These are phyloP conservation scores for Phoenix roebelenii DNA, from an alignment of 176 grass and related monocot genomes.

Conservation along the genomic window DNA sequence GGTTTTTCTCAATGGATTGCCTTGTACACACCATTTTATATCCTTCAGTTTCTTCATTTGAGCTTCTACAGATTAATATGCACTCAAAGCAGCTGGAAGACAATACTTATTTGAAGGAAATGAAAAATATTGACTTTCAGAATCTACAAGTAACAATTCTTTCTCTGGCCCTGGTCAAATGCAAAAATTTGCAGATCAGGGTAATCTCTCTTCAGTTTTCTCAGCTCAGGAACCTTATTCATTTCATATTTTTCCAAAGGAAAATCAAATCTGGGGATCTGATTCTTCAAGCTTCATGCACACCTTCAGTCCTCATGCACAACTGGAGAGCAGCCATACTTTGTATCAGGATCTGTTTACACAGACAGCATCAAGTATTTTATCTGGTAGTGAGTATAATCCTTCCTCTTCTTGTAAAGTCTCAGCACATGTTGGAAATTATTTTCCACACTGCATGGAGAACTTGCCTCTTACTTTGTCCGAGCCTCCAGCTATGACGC, in stretches of 20 bases:
- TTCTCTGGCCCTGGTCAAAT: background rate
- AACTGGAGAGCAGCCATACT: conserved; percentile 7
- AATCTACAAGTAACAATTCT: background rate
- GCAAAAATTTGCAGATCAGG: background rate
- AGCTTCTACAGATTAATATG: background rate
- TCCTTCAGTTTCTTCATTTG: too few relatives aligned
- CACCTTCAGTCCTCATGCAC: conserved; percentile 5
- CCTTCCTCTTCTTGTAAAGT: conserved; percentile 8
- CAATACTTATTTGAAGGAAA: too few relatives aligned
- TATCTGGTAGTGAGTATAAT: conserved; percentile 10
- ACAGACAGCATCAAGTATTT: conserved; percentile 6
- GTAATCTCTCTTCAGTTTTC: too few relatives aligned
- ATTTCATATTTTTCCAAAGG: background rate
- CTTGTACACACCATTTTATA: too few relatives aligned
- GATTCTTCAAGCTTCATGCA: too few relatives aligned
- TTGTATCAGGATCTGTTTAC: conserved; percentile 3
- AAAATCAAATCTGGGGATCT: too few relatives aligned
- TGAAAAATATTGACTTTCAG: background rate
- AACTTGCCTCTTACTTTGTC: background rate
- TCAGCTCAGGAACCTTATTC: background rate
- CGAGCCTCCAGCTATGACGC: conserved; percentile 30
- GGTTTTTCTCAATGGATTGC: too few relatives aligned
- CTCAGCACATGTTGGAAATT: background rate
- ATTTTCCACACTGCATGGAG: background rate
- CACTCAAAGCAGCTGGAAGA: background rate